These are phyloP conservation scores for Leavenworthia alabamica DNA, from an alignment of 345 rosid genomes.

Conservation along the genomic window DNA sequence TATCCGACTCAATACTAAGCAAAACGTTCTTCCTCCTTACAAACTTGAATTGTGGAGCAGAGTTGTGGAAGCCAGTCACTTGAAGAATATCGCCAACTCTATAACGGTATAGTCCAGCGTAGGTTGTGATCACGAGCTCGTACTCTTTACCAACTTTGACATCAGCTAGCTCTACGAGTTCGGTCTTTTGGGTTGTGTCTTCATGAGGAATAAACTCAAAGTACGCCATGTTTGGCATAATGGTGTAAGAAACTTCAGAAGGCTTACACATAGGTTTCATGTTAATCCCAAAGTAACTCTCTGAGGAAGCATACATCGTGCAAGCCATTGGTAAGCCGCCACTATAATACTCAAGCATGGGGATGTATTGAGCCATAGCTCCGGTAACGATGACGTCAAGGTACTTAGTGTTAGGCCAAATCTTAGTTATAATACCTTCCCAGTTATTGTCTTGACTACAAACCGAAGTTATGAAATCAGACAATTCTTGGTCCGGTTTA, in stretches of 20 bases:
- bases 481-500: slow-evolving; percentile 50
- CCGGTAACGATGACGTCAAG: slow-evolving; percentile 94
- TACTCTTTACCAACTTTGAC: slow-evolving; percentile 69
- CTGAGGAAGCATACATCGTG: slow-evolving; percentile 94
- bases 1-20: slow-evolving; percentile 76
- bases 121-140: slow-evolving; percentile 80
- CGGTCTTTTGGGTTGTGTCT: slow-evolving; percentile 6
- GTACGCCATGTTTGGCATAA: slow-evolving; percentile 90
- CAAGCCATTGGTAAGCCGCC: slow-evolving; percentile 70
- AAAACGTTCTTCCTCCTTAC: slow-evolving; percentile 72
- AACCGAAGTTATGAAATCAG: slow-evolving; percentile 42
- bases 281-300: slow-evolving; percentile 84
- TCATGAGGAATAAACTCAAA: slow-evolving; percentile 62
- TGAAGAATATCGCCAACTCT: slow-evolving; percentile 77
- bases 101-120: slow-evolving; percentile 72
- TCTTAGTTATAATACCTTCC: slow-evolving; percentile 60
- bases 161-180: slow-evolving; percentile 61
- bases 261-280: slow-evolving; percentile 66
- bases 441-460: slow-evolving; percentile 47
- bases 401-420: slow-evolving; percentile 87
- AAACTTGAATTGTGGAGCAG: slow-evolving; percentile 75
- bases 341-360: slow-evolving; percentile 73
- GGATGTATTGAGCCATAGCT: slow-evolving; percentile 92
- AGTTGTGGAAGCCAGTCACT: slow-evolving; percentile 66
- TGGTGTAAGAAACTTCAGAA: slow-evolving; percentile 71